Percentiles rank a stretch among this genome's conserved stretches.
phyloP scores from a whole-genome alignment of 2,329 filamentous ascomycete species.

The Bipolaris oryzae region DNA sequence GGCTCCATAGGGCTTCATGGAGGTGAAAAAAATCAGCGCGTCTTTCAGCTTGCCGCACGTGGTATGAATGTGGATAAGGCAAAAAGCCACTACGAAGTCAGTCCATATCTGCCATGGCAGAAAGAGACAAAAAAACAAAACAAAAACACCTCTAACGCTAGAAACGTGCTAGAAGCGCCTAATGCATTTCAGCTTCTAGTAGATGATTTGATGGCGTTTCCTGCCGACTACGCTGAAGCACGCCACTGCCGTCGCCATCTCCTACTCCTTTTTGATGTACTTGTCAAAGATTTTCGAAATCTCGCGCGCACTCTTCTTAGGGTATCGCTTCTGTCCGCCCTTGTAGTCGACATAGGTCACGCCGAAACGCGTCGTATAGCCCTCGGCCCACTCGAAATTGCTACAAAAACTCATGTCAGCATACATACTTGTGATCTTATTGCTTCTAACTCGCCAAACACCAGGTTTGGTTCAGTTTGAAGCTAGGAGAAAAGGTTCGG shows the following conservation, averaged over 20 bases:
- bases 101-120: conserved; percentile 1
- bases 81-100: conserved; percentile 6
- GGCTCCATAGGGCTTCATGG: background rate
- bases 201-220: conserved; percentile 12
- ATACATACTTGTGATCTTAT: conserved; percentile 1
- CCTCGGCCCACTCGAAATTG: conserved; percentile 93
- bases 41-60: conserved; percentile 8
- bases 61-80: background rate
- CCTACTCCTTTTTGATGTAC: conserved; percentile 67
- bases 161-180: conserved; percentile 28
- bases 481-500: conserved; percentile 13
- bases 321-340: conserved; percentile 76
- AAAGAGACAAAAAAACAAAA: background rate
- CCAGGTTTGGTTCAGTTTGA: conserved; percentile 12
- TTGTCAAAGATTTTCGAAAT: conserved; percentile 73
- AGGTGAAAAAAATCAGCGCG: background rate
- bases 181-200: conserved; percentile 2
- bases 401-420: conserved; percentile 45
- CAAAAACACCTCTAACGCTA: conserved; percentile 23
- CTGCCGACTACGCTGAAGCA: conserved; percentile 15
- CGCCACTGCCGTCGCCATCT: conserved; percentile 29
- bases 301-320: conserved; percentile 81
- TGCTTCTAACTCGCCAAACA: background rate
- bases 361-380: conserved; percentile 84
- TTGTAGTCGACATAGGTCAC: conserved; percentile 84